Evolutionary conservation across 352 stramenopile species (phyloP).

Genomic region (Pythium phragmitis): DNA sequence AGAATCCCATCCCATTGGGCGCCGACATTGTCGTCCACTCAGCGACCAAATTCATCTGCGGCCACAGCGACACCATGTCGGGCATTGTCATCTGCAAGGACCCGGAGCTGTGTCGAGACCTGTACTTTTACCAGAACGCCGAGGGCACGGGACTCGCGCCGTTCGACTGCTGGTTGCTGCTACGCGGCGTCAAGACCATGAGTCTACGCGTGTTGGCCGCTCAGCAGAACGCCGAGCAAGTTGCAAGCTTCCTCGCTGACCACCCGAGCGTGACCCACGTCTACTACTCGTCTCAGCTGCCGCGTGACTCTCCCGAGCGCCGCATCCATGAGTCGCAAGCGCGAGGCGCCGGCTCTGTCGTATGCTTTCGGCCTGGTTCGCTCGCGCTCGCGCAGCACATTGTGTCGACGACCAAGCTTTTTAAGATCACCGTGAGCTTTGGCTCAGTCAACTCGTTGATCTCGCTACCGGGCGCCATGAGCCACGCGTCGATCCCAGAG

Average conservation of each 20-base stretch:
- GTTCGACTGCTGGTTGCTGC: constrained; percentile 90
- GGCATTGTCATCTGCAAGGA: constrained; percentile 91
- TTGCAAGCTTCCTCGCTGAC: constrained; percentile 89
- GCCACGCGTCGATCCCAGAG: constrained; percentile 92
- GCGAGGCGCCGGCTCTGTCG: constrained; percentile 81
- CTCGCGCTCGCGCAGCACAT: constrained; percentile 88
- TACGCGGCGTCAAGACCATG: constrained; percentile 91
- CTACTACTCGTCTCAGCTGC: constrained; percentile 91
- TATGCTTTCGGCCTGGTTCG: constrained; percentile 89
- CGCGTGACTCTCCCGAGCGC: constrained; percentile 54
- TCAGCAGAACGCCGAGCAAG: constrained; percentile 87
- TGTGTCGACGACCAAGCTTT: constrained; percentile 91
- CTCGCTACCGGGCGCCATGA: constrained; percentile 93
- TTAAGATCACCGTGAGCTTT: constrained; percentile 94
- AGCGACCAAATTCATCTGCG: constrained; percentile 97
- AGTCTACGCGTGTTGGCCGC: constrained; percentile 76
- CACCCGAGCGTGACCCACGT: constrained; percentile 86
- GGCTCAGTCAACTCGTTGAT: constrained; percentile 93
- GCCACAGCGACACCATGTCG: constrained; percentile 96
- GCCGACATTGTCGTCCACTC: constrained; percentile 97
- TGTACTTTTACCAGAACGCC: constrained; percentile 92
- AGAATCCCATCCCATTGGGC: constrained; percentile 92
- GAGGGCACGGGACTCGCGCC: constrained; percentile 86
- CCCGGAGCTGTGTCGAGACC: constrained; percentile 67
- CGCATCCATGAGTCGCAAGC: constrained; percentile 88